Conservation (phyloP, 176 grass and related monocot genomes). For the Elaeis guineensis region DNA sequence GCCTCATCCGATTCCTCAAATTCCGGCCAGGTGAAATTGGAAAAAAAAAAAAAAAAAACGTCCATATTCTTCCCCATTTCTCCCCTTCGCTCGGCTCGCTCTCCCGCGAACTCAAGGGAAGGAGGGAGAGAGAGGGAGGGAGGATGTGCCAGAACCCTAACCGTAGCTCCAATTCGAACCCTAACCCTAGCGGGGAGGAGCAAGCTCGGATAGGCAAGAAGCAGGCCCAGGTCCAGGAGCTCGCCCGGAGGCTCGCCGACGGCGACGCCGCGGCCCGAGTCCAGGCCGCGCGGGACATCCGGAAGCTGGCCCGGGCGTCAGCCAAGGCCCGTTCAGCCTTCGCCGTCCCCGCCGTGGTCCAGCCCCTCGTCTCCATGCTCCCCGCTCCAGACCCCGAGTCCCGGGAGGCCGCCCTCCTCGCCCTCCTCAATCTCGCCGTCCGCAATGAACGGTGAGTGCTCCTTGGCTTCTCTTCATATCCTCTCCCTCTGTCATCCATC, state of each 20-base stretch:
- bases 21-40: too few species aligned
- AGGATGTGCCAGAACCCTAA: constrained; percentile 21
- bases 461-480: neutral
- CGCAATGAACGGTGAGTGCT: constrained; percentile 14
- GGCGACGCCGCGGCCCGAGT: constrained; percentile 7
- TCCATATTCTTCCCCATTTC: too few species aligned
- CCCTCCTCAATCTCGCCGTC: constrained; percentile 20
- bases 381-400: constrained; percentile 3
- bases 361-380: constrained; percentile 24
- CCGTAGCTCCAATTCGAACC: neutral
- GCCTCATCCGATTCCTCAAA: too few species aligned
- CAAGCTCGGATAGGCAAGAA: neutral
- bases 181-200: neutral
- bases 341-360: constrained; percentile 15
- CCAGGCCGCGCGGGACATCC: constrained; percentile 19
- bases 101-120: too few species aligned
- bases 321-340: constrained; percentile 11
- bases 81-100: too few species aligned
- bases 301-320: constrained; percentile 11
- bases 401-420: constrained; percentile 19
- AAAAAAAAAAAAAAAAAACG: too few species aligned
- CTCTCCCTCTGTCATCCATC: neutral
- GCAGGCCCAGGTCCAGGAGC: constrained; percentile 13
- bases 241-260: constrained; percentile 10
- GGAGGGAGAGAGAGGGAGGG: neutral